Evolutionary conservation across 2,329 filamentous ascomycete genomes (phyloP), one percentile per base, ranked within the genome.

Genomic region (Botrytis tulipae): DNA sequence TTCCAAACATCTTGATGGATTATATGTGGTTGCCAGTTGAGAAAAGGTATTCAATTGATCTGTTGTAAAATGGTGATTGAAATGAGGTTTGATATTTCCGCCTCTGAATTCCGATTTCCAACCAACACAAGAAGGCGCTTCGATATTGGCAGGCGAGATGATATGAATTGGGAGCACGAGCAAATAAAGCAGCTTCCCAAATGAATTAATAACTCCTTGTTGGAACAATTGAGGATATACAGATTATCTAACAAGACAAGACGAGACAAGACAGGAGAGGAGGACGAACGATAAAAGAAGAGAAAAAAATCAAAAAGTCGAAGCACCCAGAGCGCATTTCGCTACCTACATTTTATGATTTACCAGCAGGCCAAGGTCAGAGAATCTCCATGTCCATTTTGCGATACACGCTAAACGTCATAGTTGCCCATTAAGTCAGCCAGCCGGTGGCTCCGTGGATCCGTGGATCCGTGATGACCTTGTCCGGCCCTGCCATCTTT

Each of bases 1-100:
- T 44, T 12, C 72, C 66, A 7, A 70, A 70, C 72, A 73, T 73
- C n/a, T 62, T 62, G 60, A n/a, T 18, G 6, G 22, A 62, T n/a
- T 62, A 10, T 62, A 18, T 62, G 35, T n/a, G 25, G 25, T 4
- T 40, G 25, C 6, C 22, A 18, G 12, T 16, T 62, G 60, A 18
- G 22, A 10, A n/a, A 10, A 54, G 48, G 7, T 40, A 44, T 20
- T 12, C 16, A 14, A 9, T 40, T 5, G 25, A 37, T 12, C 7
- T 37, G 22, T 12, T n/a, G 22, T 46, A 22, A 42, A 5, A n/a
- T 8, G n/a, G 60, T 9, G 37, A n/a, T 16, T 40, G 14, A n/a
- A 22, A 3, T n/a, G 25, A 25, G 25, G 6, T 16, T n/a, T 54
- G 48, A n/a, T n/a, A n/a, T 51, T 14, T 51, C 12, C 12, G n/a